A percentile compares a stretch with the other conserved stretches of the same genome.
These are phyloP conservation scores for Balansia obtecta DNA, from an alignment of 2,329 filamentous ascomycete species.

Conservation along the genomic window DNA sequence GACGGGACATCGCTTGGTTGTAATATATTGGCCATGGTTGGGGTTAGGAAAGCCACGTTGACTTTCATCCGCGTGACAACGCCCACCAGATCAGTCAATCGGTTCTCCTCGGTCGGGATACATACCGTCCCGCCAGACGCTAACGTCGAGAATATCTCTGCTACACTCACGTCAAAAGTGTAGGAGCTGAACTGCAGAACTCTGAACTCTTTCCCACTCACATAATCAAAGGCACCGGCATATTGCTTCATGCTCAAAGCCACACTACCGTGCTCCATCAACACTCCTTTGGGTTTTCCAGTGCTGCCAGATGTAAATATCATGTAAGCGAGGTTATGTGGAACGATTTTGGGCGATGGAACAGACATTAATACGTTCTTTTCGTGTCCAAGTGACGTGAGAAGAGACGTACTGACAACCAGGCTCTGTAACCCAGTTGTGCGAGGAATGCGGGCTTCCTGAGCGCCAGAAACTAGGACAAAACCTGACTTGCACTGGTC, in stretches of 20 bases:
- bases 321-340: background rate
- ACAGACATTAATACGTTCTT: background rate
- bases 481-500: background rate
- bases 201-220: background rate
- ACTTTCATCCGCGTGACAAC: background rate
- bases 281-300: background rate
- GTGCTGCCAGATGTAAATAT: background rate
- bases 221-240: background rate
- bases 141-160: conserved; percentile 9
- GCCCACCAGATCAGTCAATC: conserved; percentile 7
- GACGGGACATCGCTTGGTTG: background rate
- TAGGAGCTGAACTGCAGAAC: conserved; percentile 10
- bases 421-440: background rate
- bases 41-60: background rate
- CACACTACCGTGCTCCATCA: background rate
- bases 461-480: background rate
- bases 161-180: conserved; percentile 10
- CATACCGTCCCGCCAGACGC: conserved; percentile 10
- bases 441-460: background rate
- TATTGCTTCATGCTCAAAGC: background rate
- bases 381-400: background rate
- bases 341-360: background rate
- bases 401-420: background rate
- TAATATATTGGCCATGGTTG: background rate
- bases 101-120: conserved; percentile 9